Base-by-base conservation (phyloP, 192 early-diverging fungal species). In the Mortierella hygrophila region DNA sequence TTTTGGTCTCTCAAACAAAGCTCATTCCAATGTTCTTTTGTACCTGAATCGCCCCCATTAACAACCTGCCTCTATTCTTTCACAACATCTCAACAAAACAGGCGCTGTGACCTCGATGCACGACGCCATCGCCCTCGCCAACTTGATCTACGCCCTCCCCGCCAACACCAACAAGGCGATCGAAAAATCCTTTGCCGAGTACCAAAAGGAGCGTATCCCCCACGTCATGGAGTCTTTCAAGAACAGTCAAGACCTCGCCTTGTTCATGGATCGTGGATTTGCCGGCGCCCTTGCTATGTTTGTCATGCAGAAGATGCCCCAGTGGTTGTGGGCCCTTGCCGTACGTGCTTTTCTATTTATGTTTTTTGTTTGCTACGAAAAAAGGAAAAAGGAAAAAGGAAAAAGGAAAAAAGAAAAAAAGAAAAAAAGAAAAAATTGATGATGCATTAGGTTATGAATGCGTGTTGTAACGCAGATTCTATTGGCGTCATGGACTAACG, bases 61-160 rank as follows among this genome's bases (percentile, higher is more conserved):
- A 65, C 13, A 7, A 10, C 26, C 6, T 9, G 9, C 2, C n/a
- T 13, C 32, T 32, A 13, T 35, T 15, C 49, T 52, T 52, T 21
- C 16, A 52, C 18, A 20, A 52, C 49, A 21, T 52, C 49, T 18
- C 49, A 5, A 57, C n/a, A 57, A 32, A 65, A 65, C 60, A 47
- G 72, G 72, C 6, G 72, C 72, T 52, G 72, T 74, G 7, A 74
- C 37, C n/a, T 38, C 72, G 8, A 74, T 74, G 42, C 72, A 74
- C 16, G 72, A 74, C 37, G 72, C 72, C 9, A 52, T 49, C 3
- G 72, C 42, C 0, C 46, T 74, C 11, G 37, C 72, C 72, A 74
- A 49, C 72, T 26, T 71, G 70, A 42, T 71, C 35, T 65, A 65
- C 29, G 60, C 60, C 3, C 29, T 65, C 4, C 60, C 60, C 4